Conservation (phyloP, 106 monocot species). For the Apostasia shenzhenica region DNA sequence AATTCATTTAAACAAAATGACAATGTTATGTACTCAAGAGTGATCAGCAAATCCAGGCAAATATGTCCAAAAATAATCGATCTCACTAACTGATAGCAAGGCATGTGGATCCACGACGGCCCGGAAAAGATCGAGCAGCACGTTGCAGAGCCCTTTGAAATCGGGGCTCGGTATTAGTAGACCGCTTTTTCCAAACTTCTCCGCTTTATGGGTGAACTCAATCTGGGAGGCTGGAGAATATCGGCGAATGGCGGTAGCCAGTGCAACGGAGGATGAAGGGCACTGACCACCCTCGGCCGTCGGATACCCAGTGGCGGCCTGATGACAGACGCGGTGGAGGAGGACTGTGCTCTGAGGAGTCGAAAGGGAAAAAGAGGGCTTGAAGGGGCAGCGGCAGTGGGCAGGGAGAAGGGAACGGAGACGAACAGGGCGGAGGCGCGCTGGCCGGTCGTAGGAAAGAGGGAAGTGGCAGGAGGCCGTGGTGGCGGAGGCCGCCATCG, state of each 20-base stretch:
- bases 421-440: background rate
- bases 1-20: too few relatives aligned
- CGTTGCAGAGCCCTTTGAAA: conserved; percentile 48
- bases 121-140: conserved; percentile 62
- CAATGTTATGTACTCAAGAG: too few relatives aligned
- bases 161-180: conserved; percentile 45
- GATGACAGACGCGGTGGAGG: conserved; percentile 10
- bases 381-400: background rate
- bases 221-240: conserved; percentile 44
- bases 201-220: conserved; percentile 37
- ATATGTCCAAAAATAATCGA: background rate
- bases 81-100: conserved; percentile 38
- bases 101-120: conserved; percentile 48
- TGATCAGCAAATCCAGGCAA: too few relatives aligned
- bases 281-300: conserved; percentile 2
- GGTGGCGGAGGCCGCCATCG: background rate
- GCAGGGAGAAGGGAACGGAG: background rate
- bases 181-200: conserved; percentile 16
- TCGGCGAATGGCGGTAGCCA: conserved; percentile 44
- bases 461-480: background rate
- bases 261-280: conserved; percentile 36
- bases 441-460: background rate
- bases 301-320: conserved; percentile 2
- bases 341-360: background rate
- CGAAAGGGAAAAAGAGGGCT: background rate